phyloP scores from a whole-genome alignment of 345 rosid species.

The Salix purpurea region DNA sequence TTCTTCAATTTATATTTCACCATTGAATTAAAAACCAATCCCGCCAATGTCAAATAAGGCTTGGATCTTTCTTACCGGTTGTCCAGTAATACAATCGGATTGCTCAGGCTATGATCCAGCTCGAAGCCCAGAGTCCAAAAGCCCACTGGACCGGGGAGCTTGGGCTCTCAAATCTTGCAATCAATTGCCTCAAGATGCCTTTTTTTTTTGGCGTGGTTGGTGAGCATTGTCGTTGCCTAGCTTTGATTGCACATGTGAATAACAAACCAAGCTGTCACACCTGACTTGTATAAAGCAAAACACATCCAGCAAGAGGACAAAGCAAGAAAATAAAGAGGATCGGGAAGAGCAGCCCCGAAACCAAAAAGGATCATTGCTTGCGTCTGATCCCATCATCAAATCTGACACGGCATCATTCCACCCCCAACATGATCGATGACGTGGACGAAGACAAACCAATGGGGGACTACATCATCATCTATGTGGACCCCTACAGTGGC shows the following conservation, averaged over 20 bases:
- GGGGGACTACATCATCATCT: conserved; percentile 4
- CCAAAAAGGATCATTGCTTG: conserved; percentile 11
- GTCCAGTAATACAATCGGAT: not conserved
- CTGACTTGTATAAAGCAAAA: not conserved
- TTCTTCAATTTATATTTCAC: too few species aligned
- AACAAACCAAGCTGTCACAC: not conserved
- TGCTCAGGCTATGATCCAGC: not conserved
- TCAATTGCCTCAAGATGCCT: not conserved
- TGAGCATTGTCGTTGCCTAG: too few species aligned
- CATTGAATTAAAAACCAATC: too few species aligned
- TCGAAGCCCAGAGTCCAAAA: too few species aligned
- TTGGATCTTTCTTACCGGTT: too few species aligned
- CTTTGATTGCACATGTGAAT: too few species aligned
- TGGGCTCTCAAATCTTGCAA: not conserved
- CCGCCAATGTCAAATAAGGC: too few species aligned
- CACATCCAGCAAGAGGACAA: not conserved
- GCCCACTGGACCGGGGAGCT: not conserved
- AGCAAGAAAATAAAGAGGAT: too few species aligned
- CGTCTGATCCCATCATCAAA: conserved; percentile 29
- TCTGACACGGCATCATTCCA: conserved; percentile 27
- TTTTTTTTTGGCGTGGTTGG: too few species aligned
- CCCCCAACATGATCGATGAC: conserved; percentile 22
- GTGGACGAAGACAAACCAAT: conserved; percentile 18
- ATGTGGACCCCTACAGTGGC: not conserved
- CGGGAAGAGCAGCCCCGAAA: not conserved